Base-by-base conservation (phyloP, 768 basidiomycete species). In the Calocera viscosa region DNA sequence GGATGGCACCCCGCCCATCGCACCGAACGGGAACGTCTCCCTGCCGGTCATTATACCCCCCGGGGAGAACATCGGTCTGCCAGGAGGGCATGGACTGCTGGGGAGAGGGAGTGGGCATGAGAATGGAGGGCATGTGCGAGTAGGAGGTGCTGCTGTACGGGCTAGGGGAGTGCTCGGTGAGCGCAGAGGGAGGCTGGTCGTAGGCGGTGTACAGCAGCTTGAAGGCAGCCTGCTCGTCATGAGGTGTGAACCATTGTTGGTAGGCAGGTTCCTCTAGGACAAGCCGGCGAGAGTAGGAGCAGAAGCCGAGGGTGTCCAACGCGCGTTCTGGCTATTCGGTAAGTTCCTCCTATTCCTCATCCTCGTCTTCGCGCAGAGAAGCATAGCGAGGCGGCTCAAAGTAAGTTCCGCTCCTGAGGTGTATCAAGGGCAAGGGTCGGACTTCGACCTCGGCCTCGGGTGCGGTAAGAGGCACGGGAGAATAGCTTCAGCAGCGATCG, bases 21-120 rank as follows among this genome's bases (percentile, higher is more conserved):
- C n/a, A 10, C 53, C 53, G 30, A 60, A 60, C 53, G 30, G 53
- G 53, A 60, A 60, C 53, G 14, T 60, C 53, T 60, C 53, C 26
- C 53, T 26, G 53, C 53, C 53, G 24, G 53, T 60, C 53, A 60
- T 60, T 2, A 60, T 10, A 3, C 53, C 53, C 7, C 53, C 53
- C 16, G 53, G 53, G 53, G 53, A 60, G 26, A 60, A n/a, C 53
- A 5, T 60, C 53, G 16, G 53, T 60, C 30, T 60, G 53, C 53
- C 53, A 60, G 53, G 53, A 60, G 22, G 24, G 53, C 26, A 60
- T 32, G 53, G 53, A 26, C 53, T 60, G 53, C 24, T 12, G 30
- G 53, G 24, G 26, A 32, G 53, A 60, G 26, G 53, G 53, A 16
- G 53, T 19, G 7, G 24, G 53, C 24, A 60, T 32, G 53, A 26